Base-by-base conservation (phyloP, 768 basidiomycete species). In the Rhodotorula diobovata region DNA sequence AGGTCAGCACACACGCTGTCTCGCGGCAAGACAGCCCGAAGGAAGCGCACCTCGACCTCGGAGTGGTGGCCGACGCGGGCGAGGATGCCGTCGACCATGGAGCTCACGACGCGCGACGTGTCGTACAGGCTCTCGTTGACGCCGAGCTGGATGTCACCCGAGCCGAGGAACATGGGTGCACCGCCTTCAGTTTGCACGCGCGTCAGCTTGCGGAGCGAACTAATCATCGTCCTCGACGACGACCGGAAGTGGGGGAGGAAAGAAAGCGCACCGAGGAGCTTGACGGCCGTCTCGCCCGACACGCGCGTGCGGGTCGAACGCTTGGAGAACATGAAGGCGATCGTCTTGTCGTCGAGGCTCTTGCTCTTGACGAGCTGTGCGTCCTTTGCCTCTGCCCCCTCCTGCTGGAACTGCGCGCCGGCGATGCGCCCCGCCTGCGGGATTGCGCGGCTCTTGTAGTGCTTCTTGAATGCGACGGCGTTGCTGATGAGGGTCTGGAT, bases 61-160 rank as follows among this genome's bases (percentile, higher is more conserved):
- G 84, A 84, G 80, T 99, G 96, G 39, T 86, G 89, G 9, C 92
- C 93, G 8, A 99, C 94, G 57, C 96, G 89, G 35, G 96, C 95
- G 82, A 98, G 95, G 66, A 98, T 91, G 23, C 94, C 96, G 80
- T 97, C 88, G 67, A 89, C 90, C 94, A 98, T 96, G 9, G 91
- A 90, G 6, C 91, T 89, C 71, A 98, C 87, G 18, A 99, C 91
- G 35, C 88, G 85, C 21, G 91, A 89, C 0, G 90, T 87, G 82
- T 99, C 96, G 51, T 90, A 83, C 8, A 87, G 79, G 39, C 84
- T 86, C 84, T 99, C 96, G 80, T 96, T 99, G 54, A 97, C 93
- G 58, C 95, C 95, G 32, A 99, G 84, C 76, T 99, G 96, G 64
- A 97, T 94, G 79, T 98, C 96, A 5, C 89, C 88, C 58, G 81